A percentile compares a stretch with the other conserved stretches of the same genome.
Evolutionary conservation across 495 filamentous ascomycete species (phyloP).

Genomic region (Neurospora sp.): DNA sequence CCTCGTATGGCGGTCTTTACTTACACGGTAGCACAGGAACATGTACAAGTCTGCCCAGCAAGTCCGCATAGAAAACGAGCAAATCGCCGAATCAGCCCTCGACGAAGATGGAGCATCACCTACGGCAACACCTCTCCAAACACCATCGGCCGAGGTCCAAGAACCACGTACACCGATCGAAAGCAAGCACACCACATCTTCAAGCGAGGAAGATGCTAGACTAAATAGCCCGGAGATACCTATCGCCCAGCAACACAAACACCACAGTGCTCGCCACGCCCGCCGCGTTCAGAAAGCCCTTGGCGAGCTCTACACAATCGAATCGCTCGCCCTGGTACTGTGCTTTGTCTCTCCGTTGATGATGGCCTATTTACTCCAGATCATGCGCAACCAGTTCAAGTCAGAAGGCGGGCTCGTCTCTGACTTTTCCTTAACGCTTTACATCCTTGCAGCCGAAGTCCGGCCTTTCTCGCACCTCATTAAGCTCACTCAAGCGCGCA

Average conservation of each 20-base stretch:
- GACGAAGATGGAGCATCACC: conserved; percentile 24
- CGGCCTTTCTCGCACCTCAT: conserved; percentile 72
- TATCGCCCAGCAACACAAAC: not conserved
- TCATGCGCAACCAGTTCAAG: conserved; percentile 63
- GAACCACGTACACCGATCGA: not conserved
- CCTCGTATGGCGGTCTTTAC: not conserved
- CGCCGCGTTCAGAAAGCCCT: conserved; percentile 29
- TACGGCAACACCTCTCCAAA: not conserved
- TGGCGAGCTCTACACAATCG: conserved; percentile 62
- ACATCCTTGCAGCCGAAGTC: conserved; percentile 78
- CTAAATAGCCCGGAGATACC: not conserved
- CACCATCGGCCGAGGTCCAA: not conserved
- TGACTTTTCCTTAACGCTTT: conserved; percentile 89
- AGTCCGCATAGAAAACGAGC: conserved; percentile 37
- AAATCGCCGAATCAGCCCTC: conserved; percentile 35
- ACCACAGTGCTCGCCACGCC: not conserved
- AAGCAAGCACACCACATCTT: not conserved
- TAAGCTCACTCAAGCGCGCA: conserved; percentile 66
- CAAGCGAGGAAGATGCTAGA: not conserved
- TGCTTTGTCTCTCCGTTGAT: conserved; percentile 75
- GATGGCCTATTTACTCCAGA: conserved; percentile 70
- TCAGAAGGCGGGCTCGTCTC: conserved; percentile 74
- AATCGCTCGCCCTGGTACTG: conserved; percentile 58
- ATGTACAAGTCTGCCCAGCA: conserved; percentile 83
- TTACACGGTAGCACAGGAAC: conserved; percentile 44